These are phyloP conservation scores for Galerina sulciceps DNA, from an alignment of 768 basidiomycete genomes.

Conservation along the genomic window DNA sequence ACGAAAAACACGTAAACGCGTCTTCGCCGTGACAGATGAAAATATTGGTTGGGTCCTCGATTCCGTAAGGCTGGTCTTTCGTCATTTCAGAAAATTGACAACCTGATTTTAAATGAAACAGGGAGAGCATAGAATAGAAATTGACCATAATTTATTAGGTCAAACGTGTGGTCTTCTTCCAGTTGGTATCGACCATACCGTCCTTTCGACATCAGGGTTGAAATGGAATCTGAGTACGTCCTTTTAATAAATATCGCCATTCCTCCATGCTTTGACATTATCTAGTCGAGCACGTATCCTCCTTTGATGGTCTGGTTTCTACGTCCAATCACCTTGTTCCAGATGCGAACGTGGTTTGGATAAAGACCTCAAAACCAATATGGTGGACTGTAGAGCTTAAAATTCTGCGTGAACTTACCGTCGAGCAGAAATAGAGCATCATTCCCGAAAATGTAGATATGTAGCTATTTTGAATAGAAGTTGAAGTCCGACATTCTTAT, in stretches of 20 bases:
- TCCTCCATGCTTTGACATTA: background rate
- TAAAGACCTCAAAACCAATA: conserved; percentile 82
- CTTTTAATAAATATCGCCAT: background rate
- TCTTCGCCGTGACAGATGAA: conserved; percentile 88
- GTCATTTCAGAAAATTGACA: background rate
- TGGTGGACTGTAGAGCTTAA: conserved; percentile 88
- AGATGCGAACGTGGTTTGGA: conserved; percentile 61
- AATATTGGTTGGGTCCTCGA: conserved; percentile 91
- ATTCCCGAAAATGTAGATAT: background rate
- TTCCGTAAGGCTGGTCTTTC: conserved; percentile 45
- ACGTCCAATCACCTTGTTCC: conserved; percentile 92
- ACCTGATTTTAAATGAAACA: conserved; percentile 30
- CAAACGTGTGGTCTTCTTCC: conserved; percentile 95
- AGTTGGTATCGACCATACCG: conserved; percentile 77
- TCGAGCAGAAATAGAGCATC: background rate
- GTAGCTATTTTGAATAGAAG: too few relatives aligned
- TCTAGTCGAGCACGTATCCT: conserved; percentile 66
- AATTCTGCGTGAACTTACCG: conserved; percentile 9
- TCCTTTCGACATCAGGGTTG: conserved; percentile 82
- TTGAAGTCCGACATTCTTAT: too few relatives aligned
- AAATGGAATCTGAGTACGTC: conserved; percentile 86
- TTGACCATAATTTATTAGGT: conserved; percentile 78
- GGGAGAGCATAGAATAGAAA: conserved; percentile 82
- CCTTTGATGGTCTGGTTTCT: conserved; percentile 84
- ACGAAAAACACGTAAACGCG: conserved; percentile 56